Evolutionary conservation across 2,329 filamentous ascomycete genomes (phyloP), one percentile per base, ranked within the genome.

Genomic region (Thielaviopsis cerberus): DNA sequence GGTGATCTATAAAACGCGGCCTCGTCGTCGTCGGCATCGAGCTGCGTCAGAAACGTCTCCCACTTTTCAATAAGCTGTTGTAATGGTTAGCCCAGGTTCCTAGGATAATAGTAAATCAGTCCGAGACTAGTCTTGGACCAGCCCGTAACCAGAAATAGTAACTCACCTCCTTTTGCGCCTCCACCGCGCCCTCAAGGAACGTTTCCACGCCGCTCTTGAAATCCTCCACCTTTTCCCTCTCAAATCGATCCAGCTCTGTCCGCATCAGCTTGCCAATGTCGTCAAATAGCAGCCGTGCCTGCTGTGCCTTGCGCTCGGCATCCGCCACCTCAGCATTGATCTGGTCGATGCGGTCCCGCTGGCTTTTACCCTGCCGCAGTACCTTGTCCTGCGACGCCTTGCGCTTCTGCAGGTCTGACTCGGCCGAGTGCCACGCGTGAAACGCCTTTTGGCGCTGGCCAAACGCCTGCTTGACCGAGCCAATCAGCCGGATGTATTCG

Each of bases 141-240:
- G n/a, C n/a, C n/a, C n/a, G 27, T 30, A 11, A 5, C 11, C 11
- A 17, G 30, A 8, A 25, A 20, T 53, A 56, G 4, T 15, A 23
- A 71, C 80, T 70, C 69, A 92, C 91, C 83, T 98, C 92, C 72
- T 98, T 98, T 73, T 98, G 92, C 58, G 91, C 92, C 72, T 98
- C 92, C 3, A 98, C 89, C 3, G 92, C 88, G 66, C 92, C 90
- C 74, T 98, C 92, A 65, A 98, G 71, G 71, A 95, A 98, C 1
- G 92, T 98, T 74, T 98, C 92, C 1, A 98, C 90, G 0, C 90
- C 91, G 62, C 86, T 92, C 76, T 98, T 98, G 71, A 98, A 98
- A 68, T 98, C 92, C 68, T 98, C 92, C 2, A 98, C 92, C 75
- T 98, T 98, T 72, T 98, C 92, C 65, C 80, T 81, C 73, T 98